These are phyloP conservation scores for Candida bentonensis DNA, from an alignment of 805 yeast genomes.

Conservation along the genomic window DNA sequence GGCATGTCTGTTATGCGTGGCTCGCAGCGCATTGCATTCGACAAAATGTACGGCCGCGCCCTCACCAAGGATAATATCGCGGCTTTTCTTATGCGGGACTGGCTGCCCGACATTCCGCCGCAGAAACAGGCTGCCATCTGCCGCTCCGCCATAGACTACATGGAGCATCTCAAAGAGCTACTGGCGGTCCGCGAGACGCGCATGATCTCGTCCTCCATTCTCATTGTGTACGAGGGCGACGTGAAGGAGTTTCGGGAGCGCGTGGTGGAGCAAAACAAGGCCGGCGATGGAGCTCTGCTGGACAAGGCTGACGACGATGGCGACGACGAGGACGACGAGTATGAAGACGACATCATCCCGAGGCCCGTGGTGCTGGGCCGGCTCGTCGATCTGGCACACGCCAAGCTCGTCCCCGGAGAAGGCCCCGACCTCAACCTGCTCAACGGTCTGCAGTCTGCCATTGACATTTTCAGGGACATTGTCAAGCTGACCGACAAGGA, in stretches of 20 bases:
- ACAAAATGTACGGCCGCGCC: slow-evolving; percentile 60
- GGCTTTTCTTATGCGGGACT: slow-evolving; percentile 23
- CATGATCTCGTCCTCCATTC: slow-evolving; percentile 56
- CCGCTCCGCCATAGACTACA: slow-evolving; percentile 36
- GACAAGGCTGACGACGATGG: slow-evolving; percentile 11
- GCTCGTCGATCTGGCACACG: slow-evolving; percentile 86
- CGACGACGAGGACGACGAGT: slow-evolving; percentile 9
- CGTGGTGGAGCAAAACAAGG: slow-evolving; percentile 22
- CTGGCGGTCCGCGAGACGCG: slow-evolving; percentile 48
- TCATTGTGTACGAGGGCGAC: slow-evolving; percentile 66
- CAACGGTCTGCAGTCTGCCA: slow-evolving; percentile 53
- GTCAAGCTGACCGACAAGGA: background rate
- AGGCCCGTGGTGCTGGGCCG: slow-evolving; percentile 43
- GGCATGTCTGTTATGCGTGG: slow-evolving; percentile 57
- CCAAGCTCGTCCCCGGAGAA: slow-evolving; percentile 43
- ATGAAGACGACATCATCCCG: background rate
- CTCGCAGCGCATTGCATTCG: slow-evolving; percentile 35
- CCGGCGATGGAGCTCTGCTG: slow-evolving; percentile 17
- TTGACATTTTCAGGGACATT: slow-evolving; percentile 14
- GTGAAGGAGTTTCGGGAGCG: slow-evolving; percentile 33
- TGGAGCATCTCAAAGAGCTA: slow-evolving; percentile 54
- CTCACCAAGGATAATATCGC: slow-evolving; percentile 29
- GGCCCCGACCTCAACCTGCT: slow-evolving; percentile 64
- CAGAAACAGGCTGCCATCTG: slow-evolving; percentile 24
- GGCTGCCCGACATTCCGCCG: slow-evolving; percentile 3